Percentiles rank a stretch among this genome's conserved stretches.
phyloP scores from a whole-genome alignment of 352 stramenopile species.

The Phytophthora ohioensis region DNA sequence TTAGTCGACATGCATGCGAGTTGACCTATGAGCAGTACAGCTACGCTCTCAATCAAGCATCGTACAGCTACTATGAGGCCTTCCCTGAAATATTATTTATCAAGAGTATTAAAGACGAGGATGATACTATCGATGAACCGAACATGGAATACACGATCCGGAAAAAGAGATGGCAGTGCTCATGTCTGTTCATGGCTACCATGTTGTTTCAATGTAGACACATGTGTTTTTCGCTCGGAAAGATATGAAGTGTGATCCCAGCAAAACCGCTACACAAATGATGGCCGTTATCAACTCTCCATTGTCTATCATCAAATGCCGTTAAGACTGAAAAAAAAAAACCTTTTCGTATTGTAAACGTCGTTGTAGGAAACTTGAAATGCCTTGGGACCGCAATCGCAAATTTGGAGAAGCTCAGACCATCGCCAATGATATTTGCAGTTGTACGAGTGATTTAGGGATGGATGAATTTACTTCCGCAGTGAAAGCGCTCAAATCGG shows the following conservation, averaged over 20 bases:
- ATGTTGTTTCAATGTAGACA: neutral
- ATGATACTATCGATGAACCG: neutral
- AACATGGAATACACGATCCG: neutral
- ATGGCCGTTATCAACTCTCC: neutral
- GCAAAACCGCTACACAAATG: neutral
- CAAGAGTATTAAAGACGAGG: neutral
- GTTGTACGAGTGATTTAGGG: neutral
- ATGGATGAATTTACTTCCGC: neutral
- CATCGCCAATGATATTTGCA: neutral
- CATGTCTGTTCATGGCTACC: neutral
- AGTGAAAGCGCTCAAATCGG: neutral
- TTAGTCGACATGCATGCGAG: neutral
- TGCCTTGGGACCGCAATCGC: neutral
- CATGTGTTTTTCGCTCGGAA: neutral
- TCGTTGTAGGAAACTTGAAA: neutral
- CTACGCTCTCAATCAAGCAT: neutral
- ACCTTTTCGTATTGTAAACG: neutral
- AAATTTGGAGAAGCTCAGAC: neutral
- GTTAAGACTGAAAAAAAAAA: neutral
- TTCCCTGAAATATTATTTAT: conserved; percentile 1
- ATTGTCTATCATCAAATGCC: neutral
- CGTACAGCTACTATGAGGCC: neutral
- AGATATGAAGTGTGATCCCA: neutral
- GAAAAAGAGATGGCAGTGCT: neutral
- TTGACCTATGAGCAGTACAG: neutral